Evolutionary conservation across 2,329 filamentous ascomycete species (phyloP).

Genomic region (Lachnellula cervina): DNA sequence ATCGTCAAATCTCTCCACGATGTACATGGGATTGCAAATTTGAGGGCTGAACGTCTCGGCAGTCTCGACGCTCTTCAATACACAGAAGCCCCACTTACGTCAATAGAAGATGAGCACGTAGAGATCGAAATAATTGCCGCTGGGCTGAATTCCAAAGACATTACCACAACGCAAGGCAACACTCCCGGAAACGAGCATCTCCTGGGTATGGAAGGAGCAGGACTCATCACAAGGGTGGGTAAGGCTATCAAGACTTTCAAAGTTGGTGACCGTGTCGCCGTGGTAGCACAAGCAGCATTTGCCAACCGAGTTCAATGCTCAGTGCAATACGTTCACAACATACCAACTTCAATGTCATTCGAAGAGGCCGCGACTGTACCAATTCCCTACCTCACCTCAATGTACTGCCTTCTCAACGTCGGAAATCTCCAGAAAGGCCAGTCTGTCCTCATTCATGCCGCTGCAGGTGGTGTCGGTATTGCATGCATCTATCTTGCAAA

Average conservation of each 20-base stretch:
- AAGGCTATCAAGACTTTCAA: conserved; percentile 14
- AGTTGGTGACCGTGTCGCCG: conserved; percentile 23
- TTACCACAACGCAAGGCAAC: conserved; percentile 10
- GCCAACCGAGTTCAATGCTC: conserved; percentile 7
- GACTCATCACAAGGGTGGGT: conserved; percentile 27
- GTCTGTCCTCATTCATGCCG: conserved; percentile 30
- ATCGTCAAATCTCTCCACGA: conserved; percentile 5
- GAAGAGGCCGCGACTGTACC: conserved; percentile 37
- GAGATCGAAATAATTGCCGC: conserved; percentile 6
- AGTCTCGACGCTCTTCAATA: conserved; percentile 2
- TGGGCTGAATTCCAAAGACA: conserved; percentile 15
- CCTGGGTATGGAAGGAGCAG: conserved; percentile 24
- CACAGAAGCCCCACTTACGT: neutral
- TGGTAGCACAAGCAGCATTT: conserved; percentile 8
- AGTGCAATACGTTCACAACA: conserved; percentile 16
- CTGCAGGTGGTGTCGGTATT: conserved; percentile 31
- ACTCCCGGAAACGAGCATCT: conserved; percentile 13
- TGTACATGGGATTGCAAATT: neutral
- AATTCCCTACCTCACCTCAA: conserved; percentile 26
- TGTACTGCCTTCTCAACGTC: conserved; percentile 12
- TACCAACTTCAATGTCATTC: conserved; percentile 37
- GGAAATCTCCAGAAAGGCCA: conserved; percentile 20
- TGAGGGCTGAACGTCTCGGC: conserved; percentile 12
- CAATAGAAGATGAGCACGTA: conserved; percentile 6
- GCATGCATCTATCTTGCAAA: conserved; percentile 29